Percentiles rank a stretch among this genome's conserved stretches.
Conservation (phyloP, 768 basidiomycete species). For the Nidularia pulvinata region DNA sequence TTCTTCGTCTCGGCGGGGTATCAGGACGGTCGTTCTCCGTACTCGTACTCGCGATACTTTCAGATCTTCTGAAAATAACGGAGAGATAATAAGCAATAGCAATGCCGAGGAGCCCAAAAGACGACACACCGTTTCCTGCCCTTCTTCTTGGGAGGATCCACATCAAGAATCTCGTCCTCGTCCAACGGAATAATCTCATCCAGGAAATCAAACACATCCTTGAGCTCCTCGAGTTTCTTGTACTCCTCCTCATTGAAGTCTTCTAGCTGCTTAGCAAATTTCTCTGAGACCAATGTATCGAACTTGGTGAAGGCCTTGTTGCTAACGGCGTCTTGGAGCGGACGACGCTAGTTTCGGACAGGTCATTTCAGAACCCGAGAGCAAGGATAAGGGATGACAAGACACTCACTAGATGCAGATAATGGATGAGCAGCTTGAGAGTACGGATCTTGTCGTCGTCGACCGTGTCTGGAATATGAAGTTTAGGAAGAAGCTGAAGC, state of each 20-base stretch:
- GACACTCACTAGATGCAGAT: conserved; percentile 50
- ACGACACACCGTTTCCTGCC: conserved; percentile 46
- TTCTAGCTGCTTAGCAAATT: conserved; percentile 69
- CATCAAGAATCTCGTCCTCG: conserved; percentile 46
- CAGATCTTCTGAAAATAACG: conserved; percentile 46
- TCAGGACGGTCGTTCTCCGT: no score
- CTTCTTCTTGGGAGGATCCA: conserved; percentile 34
- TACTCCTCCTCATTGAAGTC: conserved; percentile 75
- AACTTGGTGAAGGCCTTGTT: conserved; percentile 77
- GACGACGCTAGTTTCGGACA: conserved; percentile 29
- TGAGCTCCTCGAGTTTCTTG: conserved; percentile 59
- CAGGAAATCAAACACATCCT: conserved; percentile 67
- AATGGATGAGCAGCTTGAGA: conserved; percentile 61
- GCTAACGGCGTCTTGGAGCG: conserved; percentile 51
- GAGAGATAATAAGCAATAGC: no score
- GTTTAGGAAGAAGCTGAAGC: conserved; percentile 61
- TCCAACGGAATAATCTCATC: conserved; percentile 72
- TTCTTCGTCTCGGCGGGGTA: no score
- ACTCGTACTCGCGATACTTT: conserved; percentile 50
- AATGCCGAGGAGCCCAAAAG: no score
- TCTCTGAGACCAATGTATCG: conserved; percentile 63
- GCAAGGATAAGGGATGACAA: no score
- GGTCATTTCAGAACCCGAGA: no score
- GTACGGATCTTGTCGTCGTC: conserved; percentile 70
- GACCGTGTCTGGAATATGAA: conserved; percentile 68